Evolutionary conservation across 352 stramenopile species (phyloP), one percentile per base, ranked within the genome.

Genomic region (Halophytophthora batemanensis): DNA sequence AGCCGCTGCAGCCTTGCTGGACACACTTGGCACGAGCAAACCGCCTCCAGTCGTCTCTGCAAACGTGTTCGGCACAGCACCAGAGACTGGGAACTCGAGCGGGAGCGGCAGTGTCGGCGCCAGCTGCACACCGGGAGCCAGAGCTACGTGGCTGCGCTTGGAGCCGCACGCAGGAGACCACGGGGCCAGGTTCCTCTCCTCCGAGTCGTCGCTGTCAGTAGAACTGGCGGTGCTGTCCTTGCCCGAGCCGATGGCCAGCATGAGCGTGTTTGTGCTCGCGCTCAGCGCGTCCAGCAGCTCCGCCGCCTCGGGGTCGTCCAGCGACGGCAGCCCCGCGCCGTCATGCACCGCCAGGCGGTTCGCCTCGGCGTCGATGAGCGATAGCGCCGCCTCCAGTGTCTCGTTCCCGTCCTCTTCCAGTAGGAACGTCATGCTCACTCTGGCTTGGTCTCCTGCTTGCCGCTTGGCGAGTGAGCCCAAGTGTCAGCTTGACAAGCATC

Each of bases 351-450:
- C 14, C 29, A 17, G 17, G 2, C 42, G 33, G n/a, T 41, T 47
- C 19, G 59, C 34, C 21, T 57, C 44, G 23, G 59, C 58, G 53
- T 70, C 56, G n/a, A 71, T 35, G 34, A 71, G 65, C 6, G 45
- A 53, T 29, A 71, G 17, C 7, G 63, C 58, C 2, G 63, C 57
- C 10, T 56, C 53, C 33, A 70, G 40, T 18, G 59, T 64, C 47
- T 70, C 61, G 34, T 50, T 44, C 37, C 52, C 40, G 40, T 70
- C 61, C 11, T 48, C 52, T 46, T 70, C 61, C 10, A 63, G 48
- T 21, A 67, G 44, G 29, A 66, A 61, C 44, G 59, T 52, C 61
- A 71, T 59, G 34, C n/a, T n/a, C n/a, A n/a, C n/a, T n/a, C n/a
- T n/a, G n/a, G n/a, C n/a, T n/a, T n/a, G n/a, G n/a, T n/a, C n/a